Conservation (phyloP, 495 filamentous ascomycete genomes). For the Neurospora hispaniola region DNA sequence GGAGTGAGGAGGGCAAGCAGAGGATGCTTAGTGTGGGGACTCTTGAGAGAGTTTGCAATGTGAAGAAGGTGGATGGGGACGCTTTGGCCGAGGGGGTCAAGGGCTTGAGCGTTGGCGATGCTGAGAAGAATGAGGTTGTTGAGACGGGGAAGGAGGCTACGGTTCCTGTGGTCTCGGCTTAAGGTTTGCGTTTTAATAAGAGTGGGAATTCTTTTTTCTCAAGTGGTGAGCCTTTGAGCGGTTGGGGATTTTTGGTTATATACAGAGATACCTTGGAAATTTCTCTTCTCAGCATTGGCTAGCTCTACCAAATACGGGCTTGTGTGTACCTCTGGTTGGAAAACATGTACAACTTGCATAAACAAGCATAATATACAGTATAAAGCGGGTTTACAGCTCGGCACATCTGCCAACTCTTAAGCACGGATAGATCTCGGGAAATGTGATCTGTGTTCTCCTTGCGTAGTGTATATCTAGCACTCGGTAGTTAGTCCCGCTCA, state of each 20-base stretch:
- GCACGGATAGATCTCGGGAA: no score
- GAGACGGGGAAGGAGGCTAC: slow-evolving; percentile 4
- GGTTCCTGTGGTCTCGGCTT: not conserved
- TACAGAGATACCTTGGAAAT: not conserved
- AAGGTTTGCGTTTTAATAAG: not conserved
- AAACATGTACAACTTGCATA: not conserved
- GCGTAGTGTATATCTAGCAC: not conserved
- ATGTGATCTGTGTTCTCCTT: no score
- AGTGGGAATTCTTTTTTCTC: not conserved
- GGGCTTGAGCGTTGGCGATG: slow-evolving; percentile 1
- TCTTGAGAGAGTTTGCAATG: slow-evolving; percentile 20
- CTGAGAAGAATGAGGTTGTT: slow-evolving; percentile 14
- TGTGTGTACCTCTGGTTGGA: not conserved
- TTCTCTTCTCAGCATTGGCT: not conserved
- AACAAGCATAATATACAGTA: not conserved
- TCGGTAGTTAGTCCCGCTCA: not conserved
- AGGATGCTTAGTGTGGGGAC: slow-evolving; percentile 33
- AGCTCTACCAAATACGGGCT: not conserved
- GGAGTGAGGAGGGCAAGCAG: slow-evolving; percentile 24
- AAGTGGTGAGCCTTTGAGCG: slow-evolving; percentile 42
- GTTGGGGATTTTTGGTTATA: slow-evolving; percentile 33
- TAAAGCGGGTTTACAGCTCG: not conserved
- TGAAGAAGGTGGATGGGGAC: slow-evolving; percentile 9
- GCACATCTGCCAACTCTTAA: no score
- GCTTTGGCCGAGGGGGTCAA: slow-evolving; percentile 7